Percentiles rank a stretch among this genome's conserved stretches.
Evolutionary conservation across 805 yeast genomes (phyloP).

Genomic region (Saturnispora sanitii): DNA sequence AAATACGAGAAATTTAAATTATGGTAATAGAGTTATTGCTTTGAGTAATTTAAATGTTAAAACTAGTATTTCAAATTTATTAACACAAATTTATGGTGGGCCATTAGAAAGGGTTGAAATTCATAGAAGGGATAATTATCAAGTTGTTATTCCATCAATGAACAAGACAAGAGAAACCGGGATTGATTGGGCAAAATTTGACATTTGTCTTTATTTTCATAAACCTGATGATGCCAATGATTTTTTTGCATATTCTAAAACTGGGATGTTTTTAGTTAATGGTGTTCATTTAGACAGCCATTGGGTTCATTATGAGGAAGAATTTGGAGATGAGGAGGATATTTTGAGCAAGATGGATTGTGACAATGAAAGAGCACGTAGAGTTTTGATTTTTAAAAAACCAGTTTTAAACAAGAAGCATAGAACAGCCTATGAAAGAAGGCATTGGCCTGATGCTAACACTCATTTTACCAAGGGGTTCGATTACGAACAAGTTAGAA

Average conservation of each 20-base stretch:
- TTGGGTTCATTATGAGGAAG: slow-evolving; percentile 30
- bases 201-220: slow-evolving; percentile 42
- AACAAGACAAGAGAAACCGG: slow-evolving; percentile 7
- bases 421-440: slow-evolving; percentile 13
- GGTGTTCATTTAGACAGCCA: slow-evolving; percentile 40
- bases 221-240: slow-evolving; percentile 42
- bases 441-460: slow-evolving; percentile 35
- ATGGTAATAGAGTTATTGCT: slow-evolving; percentile 15
- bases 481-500: slow-evolving; percentile 32
- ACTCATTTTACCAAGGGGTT: slow-evolving; percentile 35
- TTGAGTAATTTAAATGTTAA: slow-evolving; percentile 19
- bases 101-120: slow-evolving; percentile 46
- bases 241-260: slow-evolving; percentile 42
- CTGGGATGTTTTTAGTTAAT: slow-evolving; percentile 49
- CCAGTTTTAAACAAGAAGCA: slow-evolving; percentile 21
- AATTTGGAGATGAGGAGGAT: slow-evolving; percentile 6
- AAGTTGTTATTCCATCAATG: slow-evolving; percentile 7
- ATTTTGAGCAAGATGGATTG: slow-evolving; percentile 19
- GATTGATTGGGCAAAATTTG: slow-evolving; percentile 20
- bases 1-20: neutral
- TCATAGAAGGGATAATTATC: slow-evolving; percentile 15
- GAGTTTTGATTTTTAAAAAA: slow-evolving; percentile 43
- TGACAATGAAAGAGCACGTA: slow-evolving; percentile 37
- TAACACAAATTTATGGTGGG: slow-evolving; percentile 58
- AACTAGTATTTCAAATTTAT: slow-evolving; percentile 39